Conservation (phyloP, 495 filamentous ascomycete genomes). For the Neurospora tetrasperma region DNA sequence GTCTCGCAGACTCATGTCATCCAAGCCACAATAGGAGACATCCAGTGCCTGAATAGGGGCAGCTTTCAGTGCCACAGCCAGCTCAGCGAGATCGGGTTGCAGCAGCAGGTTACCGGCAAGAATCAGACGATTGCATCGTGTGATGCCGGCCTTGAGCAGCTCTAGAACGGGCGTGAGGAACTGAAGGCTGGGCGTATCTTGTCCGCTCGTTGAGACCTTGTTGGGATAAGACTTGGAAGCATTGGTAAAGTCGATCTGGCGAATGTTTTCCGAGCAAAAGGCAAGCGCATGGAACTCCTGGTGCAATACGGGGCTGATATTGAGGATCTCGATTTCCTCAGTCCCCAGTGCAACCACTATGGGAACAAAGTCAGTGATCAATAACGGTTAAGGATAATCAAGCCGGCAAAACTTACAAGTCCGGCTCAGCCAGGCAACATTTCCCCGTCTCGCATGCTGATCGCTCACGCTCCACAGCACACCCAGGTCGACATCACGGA, state of each 20-base stretch:
- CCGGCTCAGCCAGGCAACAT: constrained; percentile 23
- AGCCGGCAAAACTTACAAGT: constrained; percentile 12
- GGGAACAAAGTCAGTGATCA: constrained; percentile 3
- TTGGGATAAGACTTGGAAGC: constrained; percentile 14
- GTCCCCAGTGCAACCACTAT: constrained; percentile 18
- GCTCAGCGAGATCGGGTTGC: constrained; percentile 18
- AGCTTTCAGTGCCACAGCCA: constrained; percentile 20
- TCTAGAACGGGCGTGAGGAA: constrained; percentile 25
- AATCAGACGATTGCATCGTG: constrained; percentile 22
- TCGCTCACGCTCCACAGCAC: constrained; percentile 25
- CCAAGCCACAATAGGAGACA: constrained; percentile 21
- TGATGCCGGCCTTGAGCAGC: constrained; percentile 18
- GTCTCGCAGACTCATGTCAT: constrained; percentile 15
- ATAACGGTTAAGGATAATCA: background rate
- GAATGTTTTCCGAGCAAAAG: constrained; percentile 34
- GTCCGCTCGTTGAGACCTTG: background rate
- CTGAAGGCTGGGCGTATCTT: constrained; percentile 10
- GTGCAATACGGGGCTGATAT: constrained; percentile 29
- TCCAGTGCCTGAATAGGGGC: constrained; percentile 21
- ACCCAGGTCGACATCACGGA: constrained; percentile 57
- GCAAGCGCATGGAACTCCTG: constrained; percentile 40
- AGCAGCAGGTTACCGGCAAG: constrained; percentile 17
- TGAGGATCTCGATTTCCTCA: constrained; percentile 28
- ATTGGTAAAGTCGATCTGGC: constrained; percentile 34
- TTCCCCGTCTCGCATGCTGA: constrained; percentile 15